phyloP scores from a whole-genome alignment of 2,329 filamentous ascomycete genomes.

The Epichloe baconii region DNA sequence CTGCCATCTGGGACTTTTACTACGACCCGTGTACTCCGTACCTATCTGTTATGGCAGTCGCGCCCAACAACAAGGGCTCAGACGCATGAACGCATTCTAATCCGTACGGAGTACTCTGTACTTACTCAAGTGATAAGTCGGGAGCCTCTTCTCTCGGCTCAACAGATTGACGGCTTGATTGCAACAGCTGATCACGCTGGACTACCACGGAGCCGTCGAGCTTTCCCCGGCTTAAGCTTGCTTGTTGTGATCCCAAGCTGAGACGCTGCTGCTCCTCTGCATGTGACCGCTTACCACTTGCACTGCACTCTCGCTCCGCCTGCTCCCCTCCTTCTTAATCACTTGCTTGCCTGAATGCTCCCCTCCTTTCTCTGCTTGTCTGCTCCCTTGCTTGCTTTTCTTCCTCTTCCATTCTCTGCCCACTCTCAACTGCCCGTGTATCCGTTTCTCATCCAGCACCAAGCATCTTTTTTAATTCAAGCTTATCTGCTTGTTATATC shows the following conservation, averaged over 20 bases:
- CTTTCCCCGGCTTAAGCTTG: slow-evolving; percentile 1
- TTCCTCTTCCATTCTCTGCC: not conserved
- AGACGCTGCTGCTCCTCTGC: not conserved
- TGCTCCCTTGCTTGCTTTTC: slow-evolving; percentile 2
- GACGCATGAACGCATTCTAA: too few species aligned
- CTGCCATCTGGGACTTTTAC: too few species aligned
- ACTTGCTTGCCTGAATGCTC: slow-evolving; percentile 4
- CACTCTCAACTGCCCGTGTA: slow-evolving; percentile 4
- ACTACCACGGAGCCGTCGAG: not conserved
- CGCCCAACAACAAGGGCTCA: too few species aligned
- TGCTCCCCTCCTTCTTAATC: slow-evolving; percentile 4
- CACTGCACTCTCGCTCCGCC: too few species aligned
- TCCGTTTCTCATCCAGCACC: slow-evolving; percentile 3
- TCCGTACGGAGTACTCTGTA: too few species aligned
- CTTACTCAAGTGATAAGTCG: too few species aligned
- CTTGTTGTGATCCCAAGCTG: not conserved
- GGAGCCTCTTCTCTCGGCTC: too few species aligned
- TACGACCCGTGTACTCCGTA: too few species aligned
- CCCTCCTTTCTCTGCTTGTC: not conserved
- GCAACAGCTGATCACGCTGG: not conserved
- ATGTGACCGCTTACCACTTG: too few species aligned
- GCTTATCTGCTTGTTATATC: slow-evolving; percentile 3
- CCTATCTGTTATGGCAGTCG: too few species aligned
- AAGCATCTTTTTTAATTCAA: slow-evolving; percentile 5
- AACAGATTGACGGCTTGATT: not conserved